A percentile compares a stretch with the other conserved stretches of the same genome.
phyloP scores from a whole-genome alignment of 176 grass and related monocot genomes.

The Aegilops longissima region DNA sequence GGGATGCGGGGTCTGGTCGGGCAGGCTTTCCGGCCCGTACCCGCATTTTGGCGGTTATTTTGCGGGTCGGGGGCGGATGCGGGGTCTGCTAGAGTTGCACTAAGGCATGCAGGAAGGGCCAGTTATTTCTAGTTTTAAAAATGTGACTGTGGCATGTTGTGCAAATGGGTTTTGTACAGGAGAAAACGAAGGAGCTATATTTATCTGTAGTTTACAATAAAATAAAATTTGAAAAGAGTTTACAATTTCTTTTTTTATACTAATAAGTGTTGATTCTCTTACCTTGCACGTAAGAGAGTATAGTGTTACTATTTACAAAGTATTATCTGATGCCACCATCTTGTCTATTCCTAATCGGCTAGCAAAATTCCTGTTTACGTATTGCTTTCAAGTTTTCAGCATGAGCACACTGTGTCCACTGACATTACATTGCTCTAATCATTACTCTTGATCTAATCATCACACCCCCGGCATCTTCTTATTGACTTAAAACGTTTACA shows the following conservation, averaged over 20 bases:
- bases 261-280: background rate
- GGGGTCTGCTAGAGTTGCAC: too few species aligned
- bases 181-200: conserved; percentile 6
- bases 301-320: background rate
- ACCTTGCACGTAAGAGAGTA: background rate
- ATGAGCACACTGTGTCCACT: background rate
- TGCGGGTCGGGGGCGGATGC: too few species aligned
- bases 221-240: background rate
- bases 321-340: background rate
- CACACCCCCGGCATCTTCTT: background rate
- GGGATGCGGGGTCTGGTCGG: too few species aligned
- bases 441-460: background rate
- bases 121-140: background rate
- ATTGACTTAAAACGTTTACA: background rate
- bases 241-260: background rate
- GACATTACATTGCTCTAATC: background rate
- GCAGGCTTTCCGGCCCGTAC: too few species aligned
- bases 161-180: background rate
- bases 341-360: conserved; percentile 2
- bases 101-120: background rate
- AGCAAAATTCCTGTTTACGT: background rate
- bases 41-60: too few species aligned
- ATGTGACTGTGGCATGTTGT: background rate
- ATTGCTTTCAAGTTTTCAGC: background rate
- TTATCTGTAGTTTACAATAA: background rate